Evolutionary conservation across 1,284 basidiomycete genomes (phyloP), one percentile per base, ranked within the genome.

Genomic region (Cutaneotrichosporon sp.): DNA sequence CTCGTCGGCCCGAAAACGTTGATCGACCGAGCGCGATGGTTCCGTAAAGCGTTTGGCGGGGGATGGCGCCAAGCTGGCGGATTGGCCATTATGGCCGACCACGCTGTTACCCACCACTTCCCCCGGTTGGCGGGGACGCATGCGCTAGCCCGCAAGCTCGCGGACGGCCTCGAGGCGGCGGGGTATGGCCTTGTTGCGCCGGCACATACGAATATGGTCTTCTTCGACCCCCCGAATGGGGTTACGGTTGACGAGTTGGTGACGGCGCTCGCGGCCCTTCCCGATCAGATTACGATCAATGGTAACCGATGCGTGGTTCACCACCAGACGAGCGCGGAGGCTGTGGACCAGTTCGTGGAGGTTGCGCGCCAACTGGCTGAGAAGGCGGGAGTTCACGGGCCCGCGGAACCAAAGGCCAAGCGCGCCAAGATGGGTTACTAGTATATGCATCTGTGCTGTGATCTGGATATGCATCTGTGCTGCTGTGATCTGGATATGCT

Each of bases 11-110:
- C 87, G 11, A 86, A 86, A 65, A 85, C 85, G 21, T 90, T 95
- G 73, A 92, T 97, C 75, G 76, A 81, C 18, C 86, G 86, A 66
- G 92, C 91, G 1, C 85, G 88, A 31, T 88, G 90, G 86, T 91
- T 97, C 84, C 85, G 94, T 66, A 98, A 98, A 82, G 84, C 92
- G 38, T 96, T 98, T 73, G 96, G 96, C 40, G 96, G 92, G 34
- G 95, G 93, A 51, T 92, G 97, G 86, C 86, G 96, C 26, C 92
- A 97, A 82, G 91, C 88, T 8, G 92, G 94, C 61, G 81, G 88
- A 47, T 83, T 98, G 34, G 88, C 89, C 1, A 92, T 88, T 8
- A 87, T 88, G 13, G 94, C 92, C 4, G 90, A 92, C 14, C 93
- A 91, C 73, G 91, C 91, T 3, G 83, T 98, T 60, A 88, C 89